A percentile compares a stretch with the other conserved stretches of the same genome.
phyloP scores from a whole-genome alignment of 2,329 filamentous ascomycete species.

The Ophiognomonia clavigignenti-juglandacearum region DNA sequence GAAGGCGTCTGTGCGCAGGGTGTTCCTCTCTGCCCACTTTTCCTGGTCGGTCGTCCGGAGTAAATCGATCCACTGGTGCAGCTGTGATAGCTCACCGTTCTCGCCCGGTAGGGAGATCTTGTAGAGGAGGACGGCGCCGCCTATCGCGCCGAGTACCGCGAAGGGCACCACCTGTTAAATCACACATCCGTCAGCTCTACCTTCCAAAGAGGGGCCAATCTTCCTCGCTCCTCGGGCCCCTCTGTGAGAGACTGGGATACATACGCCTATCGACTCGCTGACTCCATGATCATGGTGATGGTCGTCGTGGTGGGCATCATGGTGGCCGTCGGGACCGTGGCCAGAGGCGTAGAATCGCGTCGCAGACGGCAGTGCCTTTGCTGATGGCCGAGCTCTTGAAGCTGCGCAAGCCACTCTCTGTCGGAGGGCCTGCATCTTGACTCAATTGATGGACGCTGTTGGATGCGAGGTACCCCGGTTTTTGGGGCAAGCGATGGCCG shows the following conservation, averaged over 20 bases:
- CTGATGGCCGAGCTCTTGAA: constrained; percentile 28
- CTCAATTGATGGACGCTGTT: too few relatives aligned
- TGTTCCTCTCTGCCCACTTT: constrained; percentile 48
- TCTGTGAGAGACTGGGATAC: too few relatives aligned
- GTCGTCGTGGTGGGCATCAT: constrained; percentile 35
- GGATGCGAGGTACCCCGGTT: too few relatives aligned
- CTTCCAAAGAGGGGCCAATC: constrained; percentile 1
- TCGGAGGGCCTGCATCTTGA: constrained; percentile 33
- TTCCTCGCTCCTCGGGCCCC: too few relatives aligned
- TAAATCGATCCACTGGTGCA: constrained; percentile 42
- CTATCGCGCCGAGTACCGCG: constrained; percentile 38
- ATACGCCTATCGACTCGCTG: constrained; percentile 54
- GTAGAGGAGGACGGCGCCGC: constrained; percentile 41
- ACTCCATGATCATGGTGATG: constrained; percentile 34
- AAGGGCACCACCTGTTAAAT: constrained; percentile 44
- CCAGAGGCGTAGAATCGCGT: constrained; percentile 51
- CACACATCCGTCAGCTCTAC: background rate
- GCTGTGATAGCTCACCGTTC: constrained; percentile 44
- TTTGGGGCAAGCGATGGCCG: background rate
- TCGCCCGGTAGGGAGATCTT: constrained; percentile 41
- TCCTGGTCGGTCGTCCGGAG: constrained; percentile 39
- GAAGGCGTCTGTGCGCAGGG: constrained; percentile 44
- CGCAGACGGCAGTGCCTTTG: constrained; percentile 19
- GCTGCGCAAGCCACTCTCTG: constrained; percentile 31
- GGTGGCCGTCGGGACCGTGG: constrained; percentile 39